Conservation (phyloP, 2,329 filamentous ascomycete genomes). For the Aspergillus phoenicis region DNA sequence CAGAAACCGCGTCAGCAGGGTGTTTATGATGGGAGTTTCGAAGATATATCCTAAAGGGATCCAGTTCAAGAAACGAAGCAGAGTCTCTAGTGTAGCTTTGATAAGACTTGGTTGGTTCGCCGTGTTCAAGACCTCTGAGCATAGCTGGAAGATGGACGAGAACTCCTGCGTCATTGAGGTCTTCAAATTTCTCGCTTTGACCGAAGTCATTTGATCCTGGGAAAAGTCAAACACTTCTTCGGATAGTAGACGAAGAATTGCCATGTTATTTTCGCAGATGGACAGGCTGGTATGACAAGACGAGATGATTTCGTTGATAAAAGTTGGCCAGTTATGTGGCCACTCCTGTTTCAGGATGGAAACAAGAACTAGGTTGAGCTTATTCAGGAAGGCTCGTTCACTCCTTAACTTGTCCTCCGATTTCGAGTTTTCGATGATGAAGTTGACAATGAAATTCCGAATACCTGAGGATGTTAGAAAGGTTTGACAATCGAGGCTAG, state of each 20-base stretch:
- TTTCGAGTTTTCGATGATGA: constrained; percentile 91
- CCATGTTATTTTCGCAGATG: constrained; percentile 99
- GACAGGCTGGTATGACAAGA: constrained; percentile 94
- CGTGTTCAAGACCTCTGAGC: constrained; percentile 89
- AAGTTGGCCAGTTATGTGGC: constrained; percentile 99
- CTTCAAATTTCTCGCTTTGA: constrained; percentile 94
- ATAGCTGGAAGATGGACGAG: constrained; percentile 96
- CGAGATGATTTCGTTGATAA: constrained; percentile 99
- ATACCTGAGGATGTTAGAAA: constrained; percentile 65
- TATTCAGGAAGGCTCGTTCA: constrained; percentile 91
- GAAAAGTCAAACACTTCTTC: constrained; percentile 99
- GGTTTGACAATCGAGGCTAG: neutral
- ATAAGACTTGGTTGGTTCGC: constrained; percentile 86
- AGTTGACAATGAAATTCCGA: constrained; percentile 97
- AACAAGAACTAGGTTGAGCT: constrained; percentile 95
- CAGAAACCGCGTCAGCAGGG: constrained; percentile 86
- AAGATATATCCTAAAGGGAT: constrained; percentile 98
- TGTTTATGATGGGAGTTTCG: constrained; percentile 95
- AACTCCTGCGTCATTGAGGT: constrained; percentile 99
- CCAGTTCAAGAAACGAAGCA: constrained; percentile 98
- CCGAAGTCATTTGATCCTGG: constrained; percentile 98
- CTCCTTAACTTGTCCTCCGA: constrained; percentile 83
- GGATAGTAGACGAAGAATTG: constrained; percentile 88
- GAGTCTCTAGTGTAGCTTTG: constrained; percentile 94
- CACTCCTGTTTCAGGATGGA: constrained; percentile 99